A percentile compares a stretch with the other conserved stretches of the same genome.
Evolutionary conservation across 1,139 yeast species (phyloP).

Genomic region (Scheffersomyces stambukii): DNA sequence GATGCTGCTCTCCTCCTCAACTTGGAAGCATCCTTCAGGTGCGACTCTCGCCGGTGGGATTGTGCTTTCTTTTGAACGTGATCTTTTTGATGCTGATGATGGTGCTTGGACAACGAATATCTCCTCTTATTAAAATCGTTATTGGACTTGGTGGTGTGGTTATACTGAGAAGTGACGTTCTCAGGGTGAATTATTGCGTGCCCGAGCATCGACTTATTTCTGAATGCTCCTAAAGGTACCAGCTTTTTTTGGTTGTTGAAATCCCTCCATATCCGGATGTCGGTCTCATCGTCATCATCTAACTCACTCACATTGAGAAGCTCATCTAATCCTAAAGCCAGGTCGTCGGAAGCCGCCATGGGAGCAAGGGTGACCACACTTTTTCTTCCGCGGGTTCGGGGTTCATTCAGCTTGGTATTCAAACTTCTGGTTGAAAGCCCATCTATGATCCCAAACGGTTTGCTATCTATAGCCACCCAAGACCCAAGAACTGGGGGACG

Average conservation of each 20-base stretch:
- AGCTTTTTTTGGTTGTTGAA: slow-evolving; percentile 47
- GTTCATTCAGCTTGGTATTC: slow-evolving; percentile 10
- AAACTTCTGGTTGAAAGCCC: slow-evolving; percentile 86
- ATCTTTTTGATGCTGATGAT: slow-evolving; percentile 3
- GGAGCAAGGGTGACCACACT: not conserved
- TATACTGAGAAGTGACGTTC: slow-evolving; percentile 4
- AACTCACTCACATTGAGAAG: slow-evolving; percentile 82
- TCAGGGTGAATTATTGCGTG: slow-evolving; percentile 19
- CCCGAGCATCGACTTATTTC: slow-evolving; percentile 68
- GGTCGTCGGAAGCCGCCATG: slow-evolving; percentile 29
- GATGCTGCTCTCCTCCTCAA: slow-evolving; percentile 52
- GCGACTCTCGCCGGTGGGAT: not conserved
- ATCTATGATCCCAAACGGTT: slow-evolving; percentile 92
- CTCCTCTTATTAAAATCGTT: slow-evolving; percentile 19
- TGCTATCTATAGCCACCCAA: slow-evolving; percentile 75
- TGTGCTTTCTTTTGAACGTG: not conserved
- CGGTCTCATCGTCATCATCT: slow-evolving; percentile 70
- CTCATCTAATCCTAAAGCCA: slow-evolving; percentile 77
- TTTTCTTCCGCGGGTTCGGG: not conserved
- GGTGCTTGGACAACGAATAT: slow-evolving; percentile 11
- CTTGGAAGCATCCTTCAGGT: slow-evolving; percentile 14
- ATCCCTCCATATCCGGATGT: slow-evolving; percentile 49
- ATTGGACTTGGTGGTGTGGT: slow-evolving; percentile 18
- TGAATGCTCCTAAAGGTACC: slow-evolving; percentile 84
- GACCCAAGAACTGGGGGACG: slow-evolving; percentile 92